Conservation (phyloP, 1,139 yeast genomes). For the Yamadazyma jaroonii region DNA sequence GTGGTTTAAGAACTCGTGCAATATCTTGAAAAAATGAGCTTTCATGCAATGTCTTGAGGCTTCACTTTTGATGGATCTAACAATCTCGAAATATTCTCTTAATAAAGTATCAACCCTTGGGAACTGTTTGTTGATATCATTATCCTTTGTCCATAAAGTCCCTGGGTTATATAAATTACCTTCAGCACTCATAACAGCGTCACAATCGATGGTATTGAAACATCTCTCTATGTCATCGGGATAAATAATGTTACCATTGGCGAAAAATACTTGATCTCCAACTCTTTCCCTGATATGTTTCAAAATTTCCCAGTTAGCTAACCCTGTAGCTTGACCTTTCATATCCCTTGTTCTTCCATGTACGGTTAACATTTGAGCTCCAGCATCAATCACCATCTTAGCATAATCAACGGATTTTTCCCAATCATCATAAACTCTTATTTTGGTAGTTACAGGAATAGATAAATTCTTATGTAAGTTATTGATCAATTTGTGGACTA, state of each 20-base stretch:
- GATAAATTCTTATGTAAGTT: slow-evolving; percentile 70
- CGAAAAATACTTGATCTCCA: slow-evolving; percentile 79
- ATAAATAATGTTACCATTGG: slow-evolving; percentile 89
- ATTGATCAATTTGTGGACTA: slow-evolving; percentile 68
- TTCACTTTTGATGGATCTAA: slow-evolving; percentile 42
- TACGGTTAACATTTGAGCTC: slow-evolving; percentile 92
- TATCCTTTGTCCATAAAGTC: slow-evolving; percentile 59
- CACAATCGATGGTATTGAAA: slow-evolving; percentile 59
- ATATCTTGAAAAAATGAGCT: slow-evolving; percentile 84
- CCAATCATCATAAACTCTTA: slow-evolving; percentile 82
- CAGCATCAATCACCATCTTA: slow-evolving; percentile 85
- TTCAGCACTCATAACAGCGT: slow-evolving; percentile 98
- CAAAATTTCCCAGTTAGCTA: slow-evolving; percentile 89
- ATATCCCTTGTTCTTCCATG: slow-evolving; percentile 97
- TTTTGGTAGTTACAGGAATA: slow-evolving; percentile 93
- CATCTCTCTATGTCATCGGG: slow-evolving; percentile 78
- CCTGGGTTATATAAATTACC: slow-evolving; percentile 95
- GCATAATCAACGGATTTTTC: slow-evolving; percentile 87
- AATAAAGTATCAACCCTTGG: slow-evolving; percentile 83
- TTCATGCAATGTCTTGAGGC: slow-evolving; percentile 87
- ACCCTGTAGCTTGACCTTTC: slow-evolving; percentile 94
- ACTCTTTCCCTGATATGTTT: slow-evolving; percentile 73
- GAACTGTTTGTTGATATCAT: slow-evolving; percentile 62
- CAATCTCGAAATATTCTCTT: slow-evolving; percentile 87
- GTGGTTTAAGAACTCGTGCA: slow-evolving; percentile 71